A percentile compares a stretch with the other conserved stretches of the same genome.
phyloP scores from a whole-genome alignment of 257 asterid species.

The Agastache rugosa region DNA sequence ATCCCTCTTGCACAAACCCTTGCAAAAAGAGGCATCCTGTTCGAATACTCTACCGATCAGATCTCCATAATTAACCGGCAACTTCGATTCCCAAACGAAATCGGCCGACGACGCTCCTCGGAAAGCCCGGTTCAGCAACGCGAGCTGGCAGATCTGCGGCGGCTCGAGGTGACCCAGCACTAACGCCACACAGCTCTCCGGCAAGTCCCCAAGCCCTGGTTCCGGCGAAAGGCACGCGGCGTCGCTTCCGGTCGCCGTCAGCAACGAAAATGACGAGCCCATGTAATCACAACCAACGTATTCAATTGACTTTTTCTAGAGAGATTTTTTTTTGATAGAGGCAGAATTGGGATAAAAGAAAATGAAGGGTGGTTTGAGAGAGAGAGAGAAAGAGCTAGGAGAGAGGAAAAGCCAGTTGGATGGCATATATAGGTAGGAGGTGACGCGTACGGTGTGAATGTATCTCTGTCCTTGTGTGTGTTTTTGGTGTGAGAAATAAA shows the following conservation, averaged over 20 bases:
- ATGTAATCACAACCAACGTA: constrained; percentile 31
- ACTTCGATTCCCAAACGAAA: constrained; percentile 83
- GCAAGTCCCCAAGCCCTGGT: constrained; percentile 68
- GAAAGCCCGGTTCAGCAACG: constrained; percentile 72
- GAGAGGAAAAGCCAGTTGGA: constrained; percentile 11
- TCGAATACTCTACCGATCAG: constrained; percentile 62
- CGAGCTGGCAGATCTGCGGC: constrained; percentile 74
- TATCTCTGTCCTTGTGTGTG: background rate
- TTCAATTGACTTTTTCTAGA: background rate
- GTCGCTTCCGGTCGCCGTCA: constrained; percentile 30
- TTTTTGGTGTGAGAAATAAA: background rate
- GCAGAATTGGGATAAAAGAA: background rate
- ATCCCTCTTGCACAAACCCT: constrained; percentile 60
- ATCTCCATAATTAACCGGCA: constrained; percentile 67
- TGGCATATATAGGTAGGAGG: constrained; percentile 31
- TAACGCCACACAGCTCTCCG: constrained; percentile 83
- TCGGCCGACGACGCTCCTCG: constrained; percentile 84
- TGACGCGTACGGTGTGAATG: constrained; percentile 36
- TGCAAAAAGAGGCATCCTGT: constrained; percentile 31
- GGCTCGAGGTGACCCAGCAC: constrained; percentile 77
- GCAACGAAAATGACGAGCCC: constrained; percentile 61
- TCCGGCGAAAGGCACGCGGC: constrained; percentile 32
- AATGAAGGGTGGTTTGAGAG: background rate
- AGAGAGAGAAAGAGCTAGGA: background rate
- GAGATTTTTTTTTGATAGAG: no score